Evolutionary conservation across 1,139 yeast species (phyloP).

Genomic region (Sugiyamaella neomexicana): DNA sequence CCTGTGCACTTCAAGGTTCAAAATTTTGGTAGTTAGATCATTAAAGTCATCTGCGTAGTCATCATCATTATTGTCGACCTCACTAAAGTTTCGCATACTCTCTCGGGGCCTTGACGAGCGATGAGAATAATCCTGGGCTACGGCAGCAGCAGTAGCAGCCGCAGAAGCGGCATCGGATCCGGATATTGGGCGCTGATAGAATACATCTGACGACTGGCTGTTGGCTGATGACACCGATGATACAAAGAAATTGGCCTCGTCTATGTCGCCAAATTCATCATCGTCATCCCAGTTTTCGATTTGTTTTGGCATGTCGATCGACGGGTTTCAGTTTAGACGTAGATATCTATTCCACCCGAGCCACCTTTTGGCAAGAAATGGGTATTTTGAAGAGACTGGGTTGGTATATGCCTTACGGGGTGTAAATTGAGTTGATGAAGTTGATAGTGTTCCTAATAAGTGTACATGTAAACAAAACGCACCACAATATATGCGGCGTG

Average conservation of each 20-base stretch:
- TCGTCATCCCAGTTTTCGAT: constrained; percentile 21
- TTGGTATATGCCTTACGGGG: neutral
- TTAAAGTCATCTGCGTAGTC: constrained; percentile 15
- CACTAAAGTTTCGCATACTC: constrained; percentile 6
- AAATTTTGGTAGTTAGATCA: constrained; percentile 15
- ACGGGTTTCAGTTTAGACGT: too few species aligned
- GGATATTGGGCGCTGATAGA: constrained; percentile 15
- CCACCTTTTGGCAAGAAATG: neutral
- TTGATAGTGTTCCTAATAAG: constrained; percentile 2
- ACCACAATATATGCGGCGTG: neutral
- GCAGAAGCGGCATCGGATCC: constrained; percentile 1
- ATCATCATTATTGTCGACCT: constrained; percentile 1
- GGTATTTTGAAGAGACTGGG: neutral
- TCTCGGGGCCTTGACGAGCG: neutral
- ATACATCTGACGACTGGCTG: constrained; percentile 11
- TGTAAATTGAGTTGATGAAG: neutral
- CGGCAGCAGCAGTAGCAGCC: neutral
- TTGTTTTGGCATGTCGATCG: neutral
- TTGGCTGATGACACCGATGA: constrained; percentile 26
- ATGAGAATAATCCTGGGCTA: neutral
- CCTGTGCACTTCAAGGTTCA: constrained; percentile 11
- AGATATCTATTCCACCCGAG: too few species aligned
- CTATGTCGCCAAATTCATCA: constrained; percentile 31
- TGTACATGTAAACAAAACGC: constrained; percentile 9
- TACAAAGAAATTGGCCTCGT: constrained; percentile 18